Evolutionary conservation across 2,329 filamentous ascomycete genomes (phyloP).

Genomic region (Colletotrichum cordylinicola): DNA sequence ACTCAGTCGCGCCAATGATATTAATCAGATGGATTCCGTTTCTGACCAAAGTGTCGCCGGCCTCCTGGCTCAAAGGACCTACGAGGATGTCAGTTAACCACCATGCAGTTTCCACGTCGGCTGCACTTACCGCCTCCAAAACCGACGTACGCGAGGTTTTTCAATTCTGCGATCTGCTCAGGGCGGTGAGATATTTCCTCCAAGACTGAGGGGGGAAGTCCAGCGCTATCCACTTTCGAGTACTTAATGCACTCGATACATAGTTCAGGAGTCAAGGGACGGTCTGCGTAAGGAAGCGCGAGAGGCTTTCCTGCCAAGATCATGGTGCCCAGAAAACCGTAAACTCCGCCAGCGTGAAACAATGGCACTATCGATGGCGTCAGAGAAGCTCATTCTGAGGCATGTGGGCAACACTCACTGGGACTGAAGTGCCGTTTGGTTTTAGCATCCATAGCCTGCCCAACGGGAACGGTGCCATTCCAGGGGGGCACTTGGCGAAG

Average conservation of each 20-base stretch:
- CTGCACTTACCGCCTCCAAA: conserved; percentile 41
- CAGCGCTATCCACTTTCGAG: conserved; percentile 27
- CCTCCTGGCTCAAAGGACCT: conserved; percentile 34
- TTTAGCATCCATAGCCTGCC: conserved; percentile 36
- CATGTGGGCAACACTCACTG: background rate
- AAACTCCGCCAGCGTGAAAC: conserved; percentile 43
- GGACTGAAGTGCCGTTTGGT: conserved; percentile 1
- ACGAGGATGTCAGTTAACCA: background rate
- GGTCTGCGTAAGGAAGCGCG: conserved; percentile 33
- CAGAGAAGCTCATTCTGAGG: background rate
- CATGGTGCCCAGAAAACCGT: conserved; percentile 25
- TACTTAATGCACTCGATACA: conserved; percentile 35
- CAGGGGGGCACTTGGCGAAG: background rate
- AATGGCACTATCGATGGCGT: conserved; percentile 34
- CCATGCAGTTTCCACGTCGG: background rate
- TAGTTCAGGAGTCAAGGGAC: conserved; percentile 39
- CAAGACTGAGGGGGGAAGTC: conserved; percentile 44
- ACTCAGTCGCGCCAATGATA: conserved; percentile 48
- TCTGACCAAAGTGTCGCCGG: conserved; percentile 42
- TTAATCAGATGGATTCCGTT: conserved; percentile 40
- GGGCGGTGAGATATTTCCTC: conserved; percentile 46
- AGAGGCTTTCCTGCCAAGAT: conserved; percentile 34
- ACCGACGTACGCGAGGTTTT: conserved; percentile 34
- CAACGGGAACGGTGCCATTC: conserved; percentile 22
- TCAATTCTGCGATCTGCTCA: conserved; percentile 33